phyloP scores from a whole-genome alignment of 2,329 filamentous ascomycete species.

The Blastomyces emzantsi region DNA sequence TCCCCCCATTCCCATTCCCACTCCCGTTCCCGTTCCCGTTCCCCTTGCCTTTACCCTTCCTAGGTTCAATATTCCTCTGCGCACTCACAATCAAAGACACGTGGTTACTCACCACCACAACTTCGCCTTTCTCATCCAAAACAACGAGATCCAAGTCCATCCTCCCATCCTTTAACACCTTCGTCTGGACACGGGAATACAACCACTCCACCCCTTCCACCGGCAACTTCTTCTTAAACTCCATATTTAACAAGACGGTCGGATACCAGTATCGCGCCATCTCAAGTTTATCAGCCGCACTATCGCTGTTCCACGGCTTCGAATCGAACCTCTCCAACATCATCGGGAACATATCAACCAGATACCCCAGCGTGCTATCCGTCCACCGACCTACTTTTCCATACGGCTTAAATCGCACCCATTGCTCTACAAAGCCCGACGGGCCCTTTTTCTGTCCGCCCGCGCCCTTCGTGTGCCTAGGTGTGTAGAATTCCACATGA shows the following conservation, averaged over 20 bases:
- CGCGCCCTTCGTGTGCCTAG: conserved; percentile 19
- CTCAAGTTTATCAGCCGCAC: conserved; percentile 26
- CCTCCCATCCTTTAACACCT: conserved; percentile 59
- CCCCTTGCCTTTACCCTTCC: conserved; percentile 22
- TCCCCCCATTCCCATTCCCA: conserved; percentile 14
- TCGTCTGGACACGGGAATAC: conserved; percentile 55
- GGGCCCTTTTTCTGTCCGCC: conserved; percentile 23
- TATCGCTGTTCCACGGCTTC: conserved; percentile 16
- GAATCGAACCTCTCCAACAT: conserved; percentile 47
- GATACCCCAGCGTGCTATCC: conserved; percentile 53
- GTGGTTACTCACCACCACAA: conserved; percentile 61
- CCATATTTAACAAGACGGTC: conserved; percentile 64
- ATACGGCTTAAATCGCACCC: conserved; percentile 52
- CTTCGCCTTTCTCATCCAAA: conserved; percentile 53
- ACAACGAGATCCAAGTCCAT: conserved; percentile 66
- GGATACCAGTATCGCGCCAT: conserved; percentile 58
- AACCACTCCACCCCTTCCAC: conserved; percentile 63
- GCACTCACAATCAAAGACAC: conserved; percentile 55
- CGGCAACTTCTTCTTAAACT: conserved; percentile 65
- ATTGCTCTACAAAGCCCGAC: conserved; percentile 48
- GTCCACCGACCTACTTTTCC: conserved; percentile 46
- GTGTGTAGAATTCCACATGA: conserved; percentile 47
- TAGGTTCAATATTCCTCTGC: conserved; percentile 53
- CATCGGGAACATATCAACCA: conserved; percentile 61
- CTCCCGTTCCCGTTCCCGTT: conserved; percentile 1